Evolutionary conservation across 129 eudicot genomes (phyloP), one percentile per base, ranked within the genome.

Genomic region (Pulicaria dysenterica): DNA sequence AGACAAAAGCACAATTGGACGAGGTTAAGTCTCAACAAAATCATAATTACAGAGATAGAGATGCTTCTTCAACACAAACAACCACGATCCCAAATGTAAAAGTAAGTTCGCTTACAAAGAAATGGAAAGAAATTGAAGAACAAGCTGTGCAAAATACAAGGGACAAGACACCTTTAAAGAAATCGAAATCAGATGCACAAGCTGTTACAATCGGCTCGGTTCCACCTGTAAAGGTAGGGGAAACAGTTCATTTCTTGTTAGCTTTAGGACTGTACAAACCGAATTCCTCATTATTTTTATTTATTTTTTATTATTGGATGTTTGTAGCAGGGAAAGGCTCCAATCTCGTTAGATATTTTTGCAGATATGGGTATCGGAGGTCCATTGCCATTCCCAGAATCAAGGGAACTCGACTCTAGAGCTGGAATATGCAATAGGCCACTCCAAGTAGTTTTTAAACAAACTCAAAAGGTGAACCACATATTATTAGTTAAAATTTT

Each of bases 11-110:
- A 79, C 95, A 86, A 61, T 73, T 84, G 74, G 85, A 86, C 54
- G 97, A 88, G 62, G 83, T 95, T 13, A 84, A 81, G 43, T 83
- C 86, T 14, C 84, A 85, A 57, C 96, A 83, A 76, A 90, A 83
- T 78, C 96, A 90, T 63, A 53, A 50, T 60, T 24, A 24, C 31
- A 73, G 58, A 60, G 47, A 46, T 39, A 77, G n/a, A 61, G 46
- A 48, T 45, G 77, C 39, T 61, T 12, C 49, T 66, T 63, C 73
- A 43, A 43, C 58, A 70, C 82, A 70, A 70, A 53, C 72, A 41
- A 37, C 42, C 58, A 54, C 67, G 53, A 71, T 64, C 57, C 67
- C 36, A 70, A 72, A 8, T 54, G 58, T 59, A 62, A 70, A 44
- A 53, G 53, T 5, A 61, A 78, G 44, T 53, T 49, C 57, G 6